phyloP scores from a whole-genome alignment of 2,329 filamentous ascomycete species.

The Beauveria sp. region DNA sequence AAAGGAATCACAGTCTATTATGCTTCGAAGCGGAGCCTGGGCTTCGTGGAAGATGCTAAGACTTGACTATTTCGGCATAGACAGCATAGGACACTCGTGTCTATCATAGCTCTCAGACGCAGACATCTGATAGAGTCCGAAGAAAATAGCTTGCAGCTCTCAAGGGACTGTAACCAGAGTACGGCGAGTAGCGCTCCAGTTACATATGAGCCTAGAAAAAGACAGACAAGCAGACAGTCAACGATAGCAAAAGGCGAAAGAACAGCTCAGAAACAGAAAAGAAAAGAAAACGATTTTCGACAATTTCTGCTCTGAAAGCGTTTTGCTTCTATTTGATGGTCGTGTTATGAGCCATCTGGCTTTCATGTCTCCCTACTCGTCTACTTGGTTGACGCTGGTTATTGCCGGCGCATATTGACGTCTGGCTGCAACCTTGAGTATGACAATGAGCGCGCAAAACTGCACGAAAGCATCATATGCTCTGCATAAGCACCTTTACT shows the following conservation, averaged over 20 bases:
- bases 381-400: slow-evolving; percentile 1
- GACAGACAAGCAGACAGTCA: slow-evolving; percentile 19
- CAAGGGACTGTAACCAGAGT: slow-evolving; percentile 45
- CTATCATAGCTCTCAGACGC: slow-evolving; percentile 40
- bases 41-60: slow-evolving; percentile 3
- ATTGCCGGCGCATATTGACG: not conserved
- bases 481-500: not conserved
- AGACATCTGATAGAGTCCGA: slow-evolving; percentile 37
- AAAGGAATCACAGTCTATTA: not conserved
- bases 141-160: slow-evolving; percentile 29
- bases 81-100: slow-evolving; percentile 26
- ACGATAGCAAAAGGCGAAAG: slow-evolving; percentile 61
- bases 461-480: not conserved
- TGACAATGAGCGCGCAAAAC: not conserved
- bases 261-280: slow-evolving; percentile 11
- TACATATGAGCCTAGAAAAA: slow-evolving; percentile 55
- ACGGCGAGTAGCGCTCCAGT: slow-evolving; percentile 53
- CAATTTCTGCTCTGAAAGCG: slow-evolving; percentile 32
- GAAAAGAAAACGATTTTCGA: slow-evolving; percentile 29
- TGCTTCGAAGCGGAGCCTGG: not conserved
- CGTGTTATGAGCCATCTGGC: slow-evolving; percentile 22
- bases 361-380: slow-evolving; percentile 31
- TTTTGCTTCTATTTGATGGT: slow-evolving; percentile 11
- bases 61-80: slow-evolving; percentile 20
- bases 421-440: not conserved